These are phyloP conservation scores for Penicillium sp. DNA, from an alignment of 2,329 filamentous ascomycete genomes.

Conservation along the genomic window DNA sequence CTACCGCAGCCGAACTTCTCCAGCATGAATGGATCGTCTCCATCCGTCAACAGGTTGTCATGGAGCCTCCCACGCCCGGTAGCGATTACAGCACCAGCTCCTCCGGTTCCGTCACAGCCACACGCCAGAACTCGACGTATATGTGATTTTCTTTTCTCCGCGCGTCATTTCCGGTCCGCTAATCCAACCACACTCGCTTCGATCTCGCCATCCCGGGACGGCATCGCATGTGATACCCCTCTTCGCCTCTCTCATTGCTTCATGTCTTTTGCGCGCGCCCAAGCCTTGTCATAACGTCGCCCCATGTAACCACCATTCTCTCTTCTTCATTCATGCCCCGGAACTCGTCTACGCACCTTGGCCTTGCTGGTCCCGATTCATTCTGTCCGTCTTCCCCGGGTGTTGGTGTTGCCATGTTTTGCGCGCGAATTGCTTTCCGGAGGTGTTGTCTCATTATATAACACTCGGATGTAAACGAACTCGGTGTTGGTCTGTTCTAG, in stretches of 20 bases:
- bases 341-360: not conserved
- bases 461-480: constrained; percentile 5
- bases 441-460: not conserved
- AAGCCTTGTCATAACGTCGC: constrained; percentile 2
- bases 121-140: constrained; percentile 31
- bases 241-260: constrained; percentile 9
- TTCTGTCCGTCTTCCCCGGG: not conserved
- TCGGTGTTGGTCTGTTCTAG: not conserved
- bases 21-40: constrained; percentile 83
- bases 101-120: constrained; percentile 18
- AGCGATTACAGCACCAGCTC: constrained; percentile 33
- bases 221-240: constrained; percentile 36
- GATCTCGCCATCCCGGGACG: constrained; percentile 21
- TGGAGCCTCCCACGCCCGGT: constrained; percentile 41
- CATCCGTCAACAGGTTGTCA: constrained; percentile 47
- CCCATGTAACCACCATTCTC: not conserved
- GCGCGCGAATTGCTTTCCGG: not conserved
- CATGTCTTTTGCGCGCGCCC: not conserved
- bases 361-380: not conserved
- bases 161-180: not conserved
- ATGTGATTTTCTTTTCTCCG: constrained; percentile 18
- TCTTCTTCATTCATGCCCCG: not conserved
- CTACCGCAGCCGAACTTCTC: constrained; percentile 80
- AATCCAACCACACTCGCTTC: constrained; percentile 16
- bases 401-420: not conserved